These are phyloP conservation scores for Monosporozyma aerobia DNA, from an alignment of 805 yeast genomes.

Conservation along the genomic window DNA sequence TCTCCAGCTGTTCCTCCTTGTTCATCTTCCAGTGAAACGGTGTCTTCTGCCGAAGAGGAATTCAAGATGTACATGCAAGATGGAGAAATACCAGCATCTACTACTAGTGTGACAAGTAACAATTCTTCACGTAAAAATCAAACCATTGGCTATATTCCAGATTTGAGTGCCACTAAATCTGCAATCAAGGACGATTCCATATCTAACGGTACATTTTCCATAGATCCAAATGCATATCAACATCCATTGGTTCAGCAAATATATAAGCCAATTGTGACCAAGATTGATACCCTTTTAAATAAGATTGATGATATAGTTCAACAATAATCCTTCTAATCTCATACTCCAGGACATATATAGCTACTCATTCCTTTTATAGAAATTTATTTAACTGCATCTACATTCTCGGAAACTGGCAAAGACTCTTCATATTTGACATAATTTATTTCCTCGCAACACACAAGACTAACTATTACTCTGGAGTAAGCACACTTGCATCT, in stretches of 20 bases:
- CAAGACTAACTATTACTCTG: no score
- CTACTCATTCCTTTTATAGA: background rate
- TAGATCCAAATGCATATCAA: conserved; percentile 7
- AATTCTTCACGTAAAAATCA: background rate
- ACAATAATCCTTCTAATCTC: background rate
- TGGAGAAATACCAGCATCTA: conserved; percentile 10
- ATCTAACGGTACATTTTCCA: background rate
- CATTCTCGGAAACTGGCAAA: background rate
- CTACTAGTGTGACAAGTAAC: conserved; percentile 22
- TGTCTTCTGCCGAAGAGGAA: conserved; percentile 2
- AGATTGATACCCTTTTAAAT: conserved; percentile 32
- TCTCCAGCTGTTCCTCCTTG: background rate
- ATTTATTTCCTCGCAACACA: background rate
- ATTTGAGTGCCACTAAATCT: background rate
- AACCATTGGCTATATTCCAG: background rate
- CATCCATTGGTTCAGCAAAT: conserved; percentile 44
- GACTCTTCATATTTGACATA: background rate
- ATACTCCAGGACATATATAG: background rate
- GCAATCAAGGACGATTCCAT: background rate
- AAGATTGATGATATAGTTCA: conserved; percentile 17
- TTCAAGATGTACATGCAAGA: conserved; percentile 3
- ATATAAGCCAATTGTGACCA: conserved; percentile 49
- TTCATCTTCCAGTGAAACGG: background rate
- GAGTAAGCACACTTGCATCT: no score
- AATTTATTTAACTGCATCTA: background rate